Percentiles rank a stretch among this genome's conserved stretches.
phyloP scores from a whole-genome alignment of 2,329 filamentous ascomycete species.

The Biscogniauxia marginata region DNA sequence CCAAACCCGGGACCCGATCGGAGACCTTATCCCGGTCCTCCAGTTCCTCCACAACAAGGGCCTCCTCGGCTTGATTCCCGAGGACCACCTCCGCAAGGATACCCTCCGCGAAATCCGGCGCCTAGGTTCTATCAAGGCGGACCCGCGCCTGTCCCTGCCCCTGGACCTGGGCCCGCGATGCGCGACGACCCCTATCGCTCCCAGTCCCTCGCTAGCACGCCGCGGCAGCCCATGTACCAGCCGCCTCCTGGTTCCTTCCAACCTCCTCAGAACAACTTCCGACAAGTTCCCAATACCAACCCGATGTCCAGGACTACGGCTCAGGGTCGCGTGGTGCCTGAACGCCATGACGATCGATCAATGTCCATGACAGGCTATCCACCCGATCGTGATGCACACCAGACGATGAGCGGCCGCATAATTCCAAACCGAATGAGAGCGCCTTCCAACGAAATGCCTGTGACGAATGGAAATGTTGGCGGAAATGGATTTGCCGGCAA shows the following conservation, averaged over 20 bases:
- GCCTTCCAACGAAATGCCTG: slow-evolving; percentile 42
- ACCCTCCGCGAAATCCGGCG: slow-evolving; percentile 44
- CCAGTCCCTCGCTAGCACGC: slow-evolving; percentile 81
- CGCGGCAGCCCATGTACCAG: slow-evolving; percentile 71
- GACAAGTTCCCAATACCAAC: slow-evolving; percentile 71
- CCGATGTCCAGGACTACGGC: slow-evolving; percentile 78
- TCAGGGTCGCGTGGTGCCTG: slow-evolving; percentile 86
- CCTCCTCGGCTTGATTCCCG: slow-evolving; percentile 63
- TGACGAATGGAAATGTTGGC: slow-evolving; percentile 32
- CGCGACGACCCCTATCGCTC: slow-evolving; percentile 86
- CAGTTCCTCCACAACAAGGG: slow-evolving; percentile 27
- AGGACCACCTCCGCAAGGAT: slow-evolving; percentile 47
- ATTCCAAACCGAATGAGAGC: slow-evolving; percentile 70
- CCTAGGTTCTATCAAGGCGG: slow-evolving; percentile 63
- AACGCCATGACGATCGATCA: slow-evolving; percentile 85
- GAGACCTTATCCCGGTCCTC: slow-evolving; percentile 69
- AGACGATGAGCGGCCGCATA: slow-evolving; percentile 89
- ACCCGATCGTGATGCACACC: slow-evolving; percentile 74
- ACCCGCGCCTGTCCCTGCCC: slow-evolving; percentile 40
- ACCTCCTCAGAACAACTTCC: slow-evolving; percentile 71
- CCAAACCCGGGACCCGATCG: slow-evolving; percentile 52
- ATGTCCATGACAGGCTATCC: slow-evolving; percentile 93
- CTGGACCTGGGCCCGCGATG: slow-evolving; percentile 64
- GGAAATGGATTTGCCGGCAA: slow-evolving; percentile 26
- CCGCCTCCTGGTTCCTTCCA: slow-evolving; percentile 59